Percentiles rank a stretch among this genome's conserved stretches.
Evolutionary conservation across 495 filamentous ascomycete genomes (phyloP).

Genomic region (Tricharina praecox): DNA sequence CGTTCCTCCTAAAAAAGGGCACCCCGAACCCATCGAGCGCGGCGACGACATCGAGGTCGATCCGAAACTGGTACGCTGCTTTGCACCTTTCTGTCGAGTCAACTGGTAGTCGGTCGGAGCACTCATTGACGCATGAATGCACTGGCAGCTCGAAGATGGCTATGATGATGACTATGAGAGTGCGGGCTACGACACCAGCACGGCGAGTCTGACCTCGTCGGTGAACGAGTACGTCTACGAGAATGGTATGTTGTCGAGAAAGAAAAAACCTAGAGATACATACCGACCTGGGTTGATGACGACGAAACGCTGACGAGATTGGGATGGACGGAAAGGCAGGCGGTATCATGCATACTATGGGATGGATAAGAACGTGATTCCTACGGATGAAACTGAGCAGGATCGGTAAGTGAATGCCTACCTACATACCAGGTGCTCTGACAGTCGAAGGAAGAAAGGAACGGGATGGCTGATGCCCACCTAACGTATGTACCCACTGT

Average conservation of each 20-base stretch:
- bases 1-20: too few relatives aligned
- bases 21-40: too few relatives aligned
- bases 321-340: neutral
- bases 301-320: too few relatives aligned
- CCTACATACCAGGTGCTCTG: neutral
- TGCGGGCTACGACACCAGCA: too few relatives aligned
- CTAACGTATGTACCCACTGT: neutral
- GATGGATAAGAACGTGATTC: neutral
- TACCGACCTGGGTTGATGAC: too few relatives aligned
- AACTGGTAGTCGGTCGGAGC: too few relatives aligned
- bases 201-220: constrained; percentile 29
- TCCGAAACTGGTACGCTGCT: too few relatives aligned
- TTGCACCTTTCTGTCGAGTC: too few relatives aligned
- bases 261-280: neutral
- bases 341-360: constrained; percentile 1
- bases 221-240: constrained; percentile 31
- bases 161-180: neutral
- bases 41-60: too few relatives aligned
- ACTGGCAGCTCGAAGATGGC: too few relatives aligned
- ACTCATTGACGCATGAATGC: too few relatives aligned
- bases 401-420: neutral
- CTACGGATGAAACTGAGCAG: constrained; percentile 1
- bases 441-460: neutral
- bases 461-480: neutral
- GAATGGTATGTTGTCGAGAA: constrained; percentile 28